phyloP scores from a whole-genome alignment of 192 early-diverging fungal species.

The Coemansia sp. region DNA sequence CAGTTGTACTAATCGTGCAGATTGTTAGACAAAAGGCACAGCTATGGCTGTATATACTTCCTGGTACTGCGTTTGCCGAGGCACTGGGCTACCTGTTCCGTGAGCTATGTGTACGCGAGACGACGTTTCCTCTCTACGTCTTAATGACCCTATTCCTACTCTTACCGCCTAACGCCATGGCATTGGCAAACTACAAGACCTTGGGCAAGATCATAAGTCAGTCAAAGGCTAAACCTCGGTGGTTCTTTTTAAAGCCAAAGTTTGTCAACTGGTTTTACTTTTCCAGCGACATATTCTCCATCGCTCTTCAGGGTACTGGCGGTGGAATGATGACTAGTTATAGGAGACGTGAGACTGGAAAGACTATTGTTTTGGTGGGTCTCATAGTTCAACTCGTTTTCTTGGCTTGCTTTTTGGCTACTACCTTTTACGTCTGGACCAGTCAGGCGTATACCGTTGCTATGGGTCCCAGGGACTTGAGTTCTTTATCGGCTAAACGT shows the following conservation, averaged over 20 bases:
- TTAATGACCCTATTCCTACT: conserved; percentile 45
- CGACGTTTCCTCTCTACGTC: conserved; percentile 42
- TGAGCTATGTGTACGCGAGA: conserved; percentile 34
- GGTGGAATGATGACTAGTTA: conserved; percentile 47
- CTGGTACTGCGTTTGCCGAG: conserved; percentile 39
- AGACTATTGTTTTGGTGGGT: conserved; percentile 48
- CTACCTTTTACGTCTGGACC: conserved; percentile 33
- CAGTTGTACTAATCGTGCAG: conserved; percentile 16
- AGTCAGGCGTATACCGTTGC: conserved; percentile 26
- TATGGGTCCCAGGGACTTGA: conserved; percentile 13
- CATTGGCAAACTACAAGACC: conserved; percentile 49
- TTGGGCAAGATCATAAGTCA: conserved; percentile 32
- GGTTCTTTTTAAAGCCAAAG: conserved; percentile 34
- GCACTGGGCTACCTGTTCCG: conserved; percentile 43
- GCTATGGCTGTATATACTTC: conserved; percentile 40
- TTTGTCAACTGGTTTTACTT: conserved; percentile 58
- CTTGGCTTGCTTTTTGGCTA: conserved; percentile 48
- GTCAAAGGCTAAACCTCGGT: neutral
- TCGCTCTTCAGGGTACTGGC: conserved; percentile 52
- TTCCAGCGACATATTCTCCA: conserved; percentile 50
- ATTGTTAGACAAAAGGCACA: conserved; percentile 24
- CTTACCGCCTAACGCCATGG: conserved; percentile 40
- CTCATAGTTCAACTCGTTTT: conserved; percentile 46
- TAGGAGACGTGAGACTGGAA: conserved; percentile 23
- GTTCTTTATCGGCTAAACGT: conserved; percentile 22